These are phyloP conservation scores for Geosiphon pyriformis DNA, from an alignment of 192 early-diverging fungal species.

Conservation along the genomic window DNA sequence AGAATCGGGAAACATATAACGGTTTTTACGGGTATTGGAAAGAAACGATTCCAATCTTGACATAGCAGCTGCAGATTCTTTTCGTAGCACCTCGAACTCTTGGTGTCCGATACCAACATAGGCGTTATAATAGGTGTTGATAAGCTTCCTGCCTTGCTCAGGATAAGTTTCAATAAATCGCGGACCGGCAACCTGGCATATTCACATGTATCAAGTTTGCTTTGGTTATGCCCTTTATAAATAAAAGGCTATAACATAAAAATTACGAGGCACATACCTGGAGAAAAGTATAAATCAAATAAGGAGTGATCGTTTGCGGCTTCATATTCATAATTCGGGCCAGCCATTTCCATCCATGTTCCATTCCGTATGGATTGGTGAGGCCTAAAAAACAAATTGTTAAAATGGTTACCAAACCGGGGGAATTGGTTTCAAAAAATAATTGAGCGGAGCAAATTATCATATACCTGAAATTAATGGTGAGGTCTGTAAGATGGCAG, in stretches of 20 bases:
- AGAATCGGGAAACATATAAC: constrained; percentile 1
- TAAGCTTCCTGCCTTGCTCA: neutral
- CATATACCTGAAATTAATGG: constrained; percentile 29
- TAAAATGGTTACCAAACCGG: no score
- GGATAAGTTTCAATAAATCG: neutral
- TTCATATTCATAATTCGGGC: constrained; percentile 62
- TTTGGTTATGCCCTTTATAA: no score
- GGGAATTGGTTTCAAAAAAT: no score
- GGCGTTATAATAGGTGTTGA: neutral
- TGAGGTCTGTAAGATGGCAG: constrained; percentile 57
- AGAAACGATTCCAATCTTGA: constrained; percentile 14
- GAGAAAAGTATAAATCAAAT: constrained; percentile 4
- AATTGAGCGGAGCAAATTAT: no score
- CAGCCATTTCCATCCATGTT: constrained; percentile 69
- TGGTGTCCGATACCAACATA: neutral
- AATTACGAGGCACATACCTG: no score
- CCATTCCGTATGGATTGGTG: constrained; percentile 42
- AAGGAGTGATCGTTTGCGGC: constrained; percentile 59
- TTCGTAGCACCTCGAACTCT: neutral
- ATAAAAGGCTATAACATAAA: no score
- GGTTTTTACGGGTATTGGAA: neutral
- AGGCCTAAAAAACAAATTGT: neutral
- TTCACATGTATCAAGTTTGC: no score
- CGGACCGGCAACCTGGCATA: neutral
- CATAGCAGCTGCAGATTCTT: constrained; percentile 5